Evolutionary conservation across 192 early-diverging fungal species (phyloP).

Genomic region (Coemansia sp.): DNA sequence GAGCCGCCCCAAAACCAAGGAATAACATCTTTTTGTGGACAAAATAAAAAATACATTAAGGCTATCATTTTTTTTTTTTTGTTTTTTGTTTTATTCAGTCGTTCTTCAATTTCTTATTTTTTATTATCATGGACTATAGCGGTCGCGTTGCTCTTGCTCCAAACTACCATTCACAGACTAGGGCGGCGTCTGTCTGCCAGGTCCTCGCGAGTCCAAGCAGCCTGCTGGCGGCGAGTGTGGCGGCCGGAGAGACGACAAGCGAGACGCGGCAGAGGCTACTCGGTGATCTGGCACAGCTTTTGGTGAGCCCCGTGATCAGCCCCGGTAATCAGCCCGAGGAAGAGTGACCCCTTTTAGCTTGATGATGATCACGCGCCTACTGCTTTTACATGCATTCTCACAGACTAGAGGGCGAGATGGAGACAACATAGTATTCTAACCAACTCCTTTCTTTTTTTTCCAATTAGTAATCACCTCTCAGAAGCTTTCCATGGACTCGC

Average conservation of each 20-base stretch:
- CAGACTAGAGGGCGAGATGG: too few relatives aligned
- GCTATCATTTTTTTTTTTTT: not conserved
- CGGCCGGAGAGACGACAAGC: not conserved
- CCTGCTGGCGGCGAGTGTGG: not conserved
- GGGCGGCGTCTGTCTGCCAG: not conserved
- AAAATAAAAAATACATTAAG: too few relatives aligned
- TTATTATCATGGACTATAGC: not conserved
- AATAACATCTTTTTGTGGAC: too few relatives aligned
- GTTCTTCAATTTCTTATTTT: not conserved
- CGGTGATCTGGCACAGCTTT: too few relatives aligned
- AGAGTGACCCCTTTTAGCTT: too few relatives aligned
- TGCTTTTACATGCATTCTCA: too few relatives aligned
- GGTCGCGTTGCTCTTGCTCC: too few relatives aligned
- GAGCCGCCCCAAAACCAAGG: too few relatives aligned
- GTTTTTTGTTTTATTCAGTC: not conserved
- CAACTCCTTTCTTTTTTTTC: not conserved
- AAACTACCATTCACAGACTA: not conserved
- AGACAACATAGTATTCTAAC: not conserved
- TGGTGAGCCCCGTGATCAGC: too few relatives aligned
- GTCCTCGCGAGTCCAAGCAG: not conserved
- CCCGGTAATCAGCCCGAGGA: too few relatives aligned
- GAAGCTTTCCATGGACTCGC: conserved; percentile 55
- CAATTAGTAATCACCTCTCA: not conserved
- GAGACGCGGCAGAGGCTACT: conserved; percentile 1
- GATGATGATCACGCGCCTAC: too few relatives aligned